Evolutionary conservation across 805 yeast species (phyloP).

Genomic region (Ascoidea rubescens): DNA sequence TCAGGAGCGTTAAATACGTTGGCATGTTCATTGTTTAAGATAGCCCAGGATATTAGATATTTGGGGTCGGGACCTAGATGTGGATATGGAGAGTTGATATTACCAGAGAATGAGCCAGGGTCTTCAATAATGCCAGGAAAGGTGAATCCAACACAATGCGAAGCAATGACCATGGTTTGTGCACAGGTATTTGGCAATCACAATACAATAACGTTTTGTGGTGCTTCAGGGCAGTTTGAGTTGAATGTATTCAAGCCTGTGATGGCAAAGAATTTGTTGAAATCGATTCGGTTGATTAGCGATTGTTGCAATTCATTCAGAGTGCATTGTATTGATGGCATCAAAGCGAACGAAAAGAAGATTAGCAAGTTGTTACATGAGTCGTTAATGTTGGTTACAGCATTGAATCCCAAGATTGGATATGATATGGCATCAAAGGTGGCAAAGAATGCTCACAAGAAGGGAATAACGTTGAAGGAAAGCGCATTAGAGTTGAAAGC

Average conservation of each 20-base stretch:
- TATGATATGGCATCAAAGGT: constrained; percentile 95
- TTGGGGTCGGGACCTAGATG: constrained; percentile 98
- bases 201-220: constrained; percentile 87
- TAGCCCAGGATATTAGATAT: constrained; percentile 95
- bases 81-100: constrained; percentile 89
- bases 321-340: constrained; percentile 88
- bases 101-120: constrained; percentile 99
- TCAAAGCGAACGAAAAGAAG: constrained; percentile 75
- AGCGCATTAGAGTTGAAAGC: constrained; percentile 86
- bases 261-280: constrained; percentile 76
- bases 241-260: constrained; percentile 96
- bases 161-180: constrained; percentile 97
- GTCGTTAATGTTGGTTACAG: constrained; percentile 95
- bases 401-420: constrained; percentile 96
- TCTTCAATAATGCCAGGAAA: constrained; percentile 99
- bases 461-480: constrained; percentile 89
- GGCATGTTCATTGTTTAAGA: constrained; percentile 86
- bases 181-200: constrained; percentile 96
- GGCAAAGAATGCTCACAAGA: constrained; percentile 97
- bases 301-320: constrained; percentile 87
- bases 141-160: constrained; percentile 98
- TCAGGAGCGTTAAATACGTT: constrained; percentile 94
- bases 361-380: constrained; percentile 81
- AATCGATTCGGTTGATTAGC: constrained; percentile 75
- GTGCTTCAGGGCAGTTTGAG: constrained; percentile 98